These are phyloP conservation scores for Chenopodium berlandieri DNA, from an alignment of 148 eudicot species.

Conservation along the genomic window DNA sequence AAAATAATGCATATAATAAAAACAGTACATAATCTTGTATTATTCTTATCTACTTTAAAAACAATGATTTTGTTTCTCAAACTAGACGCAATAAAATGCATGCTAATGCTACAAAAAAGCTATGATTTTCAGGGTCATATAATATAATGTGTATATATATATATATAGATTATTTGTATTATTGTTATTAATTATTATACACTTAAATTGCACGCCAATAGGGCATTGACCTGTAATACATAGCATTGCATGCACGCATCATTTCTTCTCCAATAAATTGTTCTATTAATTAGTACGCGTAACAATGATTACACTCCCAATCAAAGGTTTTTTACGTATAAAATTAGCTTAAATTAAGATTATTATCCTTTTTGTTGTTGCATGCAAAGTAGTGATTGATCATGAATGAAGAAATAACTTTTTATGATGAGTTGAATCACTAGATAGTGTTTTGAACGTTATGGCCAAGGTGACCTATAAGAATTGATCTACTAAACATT, in stretches of 20 bases:
- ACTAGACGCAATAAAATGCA: constrained; percentile 4
- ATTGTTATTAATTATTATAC: neutral
- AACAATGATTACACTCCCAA: neutral
- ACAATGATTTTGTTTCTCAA: constrained; percentile 10
- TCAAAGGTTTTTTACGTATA: neutral
- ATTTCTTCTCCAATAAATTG: neutral
- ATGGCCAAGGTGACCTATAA: neutral
- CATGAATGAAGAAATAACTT: neutral
- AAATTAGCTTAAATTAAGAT: neutral
- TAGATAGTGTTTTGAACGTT: neutral
- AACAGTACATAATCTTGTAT: neutral
- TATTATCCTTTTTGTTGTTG: neutral
- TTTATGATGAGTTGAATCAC: neutral
- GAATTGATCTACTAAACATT: no score
- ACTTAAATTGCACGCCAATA: constrained; percentile 22
- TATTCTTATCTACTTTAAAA: constrained; percentile 13
- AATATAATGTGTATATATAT: no score
- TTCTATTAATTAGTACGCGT: neutral
- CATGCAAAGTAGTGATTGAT: neutral
- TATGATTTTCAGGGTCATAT: neutral
- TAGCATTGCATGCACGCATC: neutral
- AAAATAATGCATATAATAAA: neutral
- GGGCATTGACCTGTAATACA: neutral
- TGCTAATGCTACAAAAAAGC: constrained; percentile 2
- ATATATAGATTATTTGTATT: neutral